Conservation (phyloP, 1,284 basidiomycete genomes). For the Ustilago esculenta region DNA sequence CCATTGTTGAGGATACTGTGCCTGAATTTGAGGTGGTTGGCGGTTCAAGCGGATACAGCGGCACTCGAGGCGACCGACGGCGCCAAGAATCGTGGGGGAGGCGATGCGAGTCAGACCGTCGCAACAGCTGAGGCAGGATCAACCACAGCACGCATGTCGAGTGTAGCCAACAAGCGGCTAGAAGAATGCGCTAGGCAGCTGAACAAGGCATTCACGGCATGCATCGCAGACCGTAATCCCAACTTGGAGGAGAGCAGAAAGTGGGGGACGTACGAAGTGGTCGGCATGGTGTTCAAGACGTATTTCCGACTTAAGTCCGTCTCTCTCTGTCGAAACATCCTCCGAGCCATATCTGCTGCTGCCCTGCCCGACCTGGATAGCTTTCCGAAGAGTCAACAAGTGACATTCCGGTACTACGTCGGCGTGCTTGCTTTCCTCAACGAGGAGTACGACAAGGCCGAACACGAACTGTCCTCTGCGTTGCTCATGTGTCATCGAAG, state of each 20-base stretch:
- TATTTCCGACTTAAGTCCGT: slow-evolving; percentile 95
- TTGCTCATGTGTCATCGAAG: slow-evolving; percentile 80
- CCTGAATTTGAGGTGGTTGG: slow-evolving; percentile 52
- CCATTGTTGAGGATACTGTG: slow-evolving; percentile 55
- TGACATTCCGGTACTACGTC: slow-evolving; percentile 81
- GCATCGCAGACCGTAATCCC: slow-evolving; percentile 80
- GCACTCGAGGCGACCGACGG: slow-evolving; percentile 4
- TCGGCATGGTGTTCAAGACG: slow-evolving; percentile 87
- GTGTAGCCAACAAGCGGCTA: slow-evolving; percentile 71
- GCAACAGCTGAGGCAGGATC: slow-evolving; percentile 10
- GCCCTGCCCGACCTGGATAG: slow-evolving; percentile 80
- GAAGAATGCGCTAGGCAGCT: slow-evolving; percentile 91
- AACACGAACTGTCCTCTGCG: slow-evolving; percentile 81
- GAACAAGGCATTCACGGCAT: slow-evolving; percentile 89
- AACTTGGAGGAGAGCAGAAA: slow-evolving; percentile 78
- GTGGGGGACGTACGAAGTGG: slow-evolving; percentile 94
- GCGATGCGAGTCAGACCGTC: neutral
- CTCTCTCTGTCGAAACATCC: slow-evolving; percentile 88
- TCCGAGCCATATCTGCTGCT: slow-evolving; percentile 86
- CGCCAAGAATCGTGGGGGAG: neutral
- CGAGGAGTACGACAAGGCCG: slow-evolving; percentile 82
- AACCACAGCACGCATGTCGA: slow-evolving; percentile 9
- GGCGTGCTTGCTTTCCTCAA: slow-evolving; percentile 93
- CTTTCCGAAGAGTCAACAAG: slow-evolving; percentile 87
- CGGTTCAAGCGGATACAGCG: slow-evolving; percentile 53